Conservation (phyloP, 768 basidiomycete species). For the Gloeopeniophorella convolvens region DNA sequence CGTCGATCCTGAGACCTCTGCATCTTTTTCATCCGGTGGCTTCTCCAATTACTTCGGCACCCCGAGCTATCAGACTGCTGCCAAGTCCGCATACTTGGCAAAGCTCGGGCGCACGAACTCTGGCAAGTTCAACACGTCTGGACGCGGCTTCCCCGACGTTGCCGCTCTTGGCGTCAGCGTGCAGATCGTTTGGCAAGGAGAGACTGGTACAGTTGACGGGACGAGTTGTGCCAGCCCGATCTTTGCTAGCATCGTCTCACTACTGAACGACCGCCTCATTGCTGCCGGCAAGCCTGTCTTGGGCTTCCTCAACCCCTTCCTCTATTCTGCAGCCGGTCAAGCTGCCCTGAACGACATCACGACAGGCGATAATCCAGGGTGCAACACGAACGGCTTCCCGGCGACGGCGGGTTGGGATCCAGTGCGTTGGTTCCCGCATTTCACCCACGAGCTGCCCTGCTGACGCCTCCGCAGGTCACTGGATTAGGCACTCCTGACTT, state of each 20-base stretch:
- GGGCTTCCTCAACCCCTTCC: constrained; percentile 32
- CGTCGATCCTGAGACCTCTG: background rate
- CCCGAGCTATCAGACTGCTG: constrained; percentile 32
- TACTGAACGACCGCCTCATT: constrained; percentile 31
- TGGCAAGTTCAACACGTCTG: constrained; percentile 30
- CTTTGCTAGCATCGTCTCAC: constrained; percentile 29
- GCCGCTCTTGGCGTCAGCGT: constrained; percentile 34
- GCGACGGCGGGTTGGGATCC: constrained; percentile 11
- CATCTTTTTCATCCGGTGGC: background rate
- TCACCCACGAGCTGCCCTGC: too few relatives aligned
- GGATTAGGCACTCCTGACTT: too few relatives aligned
- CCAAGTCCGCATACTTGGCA: constrained; percentile 32
- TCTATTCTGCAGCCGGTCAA: constrained; percentile 25
- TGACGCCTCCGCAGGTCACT: too few relatives aligned
- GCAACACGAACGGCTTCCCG: constrained; percentile 9
- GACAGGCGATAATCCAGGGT: constrained; percentile 21
- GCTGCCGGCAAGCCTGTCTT: constrained; percentile 25
- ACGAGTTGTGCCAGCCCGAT: constrained; percentile 31
- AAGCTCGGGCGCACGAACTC: constrained; percentile 26
- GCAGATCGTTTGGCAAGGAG: constrained; percentile 22
- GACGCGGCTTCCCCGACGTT: constrained; percentile 45
- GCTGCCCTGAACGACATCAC: constrained; percentile 31
- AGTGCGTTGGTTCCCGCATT: background rate
- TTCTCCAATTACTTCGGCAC: background rate
- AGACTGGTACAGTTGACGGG: constrained; percentile 24